These are phyloP conservation scores for Fusarium paranaense DNA, from an alignment of 2,329 filamentous ascomycete species.

Conservation along the genomic window DNA sequence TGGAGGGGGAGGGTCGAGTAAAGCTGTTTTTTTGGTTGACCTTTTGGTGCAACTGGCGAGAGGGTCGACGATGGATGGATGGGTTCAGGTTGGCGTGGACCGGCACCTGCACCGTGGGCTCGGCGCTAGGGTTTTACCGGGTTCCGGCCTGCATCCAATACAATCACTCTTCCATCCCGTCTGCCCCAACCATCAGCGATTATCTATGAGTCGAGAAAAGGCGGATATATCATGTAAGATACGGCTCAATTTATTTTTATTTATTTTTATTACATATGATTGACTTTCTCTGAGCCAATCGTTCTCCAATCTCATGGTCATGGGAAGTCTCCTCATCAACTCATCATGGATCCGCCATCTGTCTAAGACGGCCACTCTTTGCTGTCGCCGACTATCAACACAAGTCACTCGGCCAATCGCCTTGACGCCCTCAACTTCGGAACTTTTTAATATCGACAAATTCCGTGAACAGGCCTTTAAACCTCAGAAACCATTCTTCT, in stretches of 20 bases:
- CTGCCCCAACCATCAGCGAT: background rate
- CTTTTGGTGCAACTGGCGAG: slow-evolving; percentile 29
- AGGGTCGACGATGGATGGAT: slow-evolving; percentile 6
- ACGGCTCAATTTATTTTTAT: background rate
- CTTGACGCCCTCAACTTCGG: slow-evolving; percentile 16
- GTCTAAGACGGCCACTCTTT: slow-evolving; percentile 11
- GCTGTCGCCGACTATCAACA: slow-evolving; percentile 11
- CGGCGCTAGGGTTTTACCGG: slow-evolving; percentile 43
- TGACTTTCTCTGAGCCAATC: too few relatives aligned
- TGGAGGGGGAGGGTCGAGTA: background rate
- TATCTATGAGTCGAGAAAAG: slow-evolving; percentile 17
- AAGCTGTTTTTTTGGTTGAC: slow-evolving; percentile 21
- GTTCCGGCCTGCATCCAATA: slow-evolving; percentile 19
- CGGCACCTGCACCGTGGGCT: slow-evolving; percentile 16
- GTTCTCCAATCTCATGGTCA: background rate
- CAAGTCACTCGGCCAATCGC: slow-evolving; percentile 11
- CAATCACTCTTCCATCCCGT: background rate
- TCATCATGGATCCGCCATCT: slow-evolving; percentile 34
- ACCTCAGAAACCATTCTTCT: slow-evolving; percentile 60
- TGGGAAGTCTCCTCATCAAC: slow-evolving; percentile 19
- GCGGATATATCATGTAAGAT: background rate
- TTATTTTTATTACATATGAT: background rate
- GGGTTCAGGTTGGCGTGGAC: slow-evolving; percentile 5
- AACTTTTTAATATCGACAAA: slow-evolving; percentile 48
- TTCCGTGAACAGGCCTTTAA: slow-evolving; percentile 68